A percentile compares a stretch with the other conserved stretches of the same genome.
Conservation (phyloP, 495 filamentous ascomycete genomes). For the Penicillium argentinense region DNA sequence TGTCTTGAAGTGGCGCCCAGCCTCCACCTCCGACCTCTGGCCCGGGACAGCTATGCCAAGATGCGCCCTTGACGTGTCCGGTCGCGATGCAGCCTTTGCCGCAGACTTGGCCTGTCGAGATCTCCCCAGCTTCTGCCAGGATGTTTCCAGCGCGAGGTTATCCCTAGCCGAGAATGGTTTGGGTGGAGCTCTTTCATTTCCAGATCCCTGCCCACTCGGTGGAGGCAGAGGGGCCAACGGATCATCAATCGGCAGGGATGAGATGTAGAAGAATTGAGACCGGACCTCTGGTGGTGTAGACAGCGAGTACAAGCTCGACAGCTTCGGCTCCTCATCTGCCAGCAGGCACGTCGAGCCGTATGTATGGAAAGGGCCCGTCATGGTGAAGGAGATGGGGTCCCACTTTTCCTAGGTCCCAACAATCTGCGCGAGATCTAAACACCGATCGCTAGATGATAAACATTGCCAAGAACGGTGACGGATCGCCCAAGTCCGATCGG, state of each 20-base stretch:
- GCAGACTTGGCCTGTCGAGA: constrained; percentile 32
- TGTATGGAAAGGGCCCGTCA: constrained; percentile 53
- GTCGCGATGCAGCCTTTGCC: constrained; percentile 28
- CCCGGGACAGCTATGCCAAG: constrained; percentile 46
- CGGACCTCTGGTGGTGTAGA: constrained; percentile 48
- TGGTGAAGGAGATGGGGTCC: constrained; percentile 18
- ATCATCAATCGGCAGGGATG: constrained; percentile 76
- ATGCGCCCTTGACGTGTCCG: constrained; percentile 36
- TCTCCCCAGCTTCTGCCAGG: constrained; percentile 62
- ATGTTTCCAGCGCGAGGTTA: constrained; percentile 69
- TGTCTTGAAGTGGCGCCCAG: constrained; percentile 29
- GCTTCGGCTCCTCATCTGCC: constrained; percentile 36
- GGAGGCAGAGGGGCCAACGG: constrained; percentile 69
- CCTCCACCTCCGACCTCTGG: constrained; percentile 33
- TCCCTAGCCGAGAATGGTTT: constrained; percentile 78
- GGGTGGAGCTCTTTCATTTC: constrained; percentile 54
- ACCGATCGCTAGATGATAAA: constrained; percentile 16
- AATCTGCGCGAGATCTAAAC: constrained; percentile 14
- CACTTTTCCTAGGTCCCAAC: constrained; percentile 12
- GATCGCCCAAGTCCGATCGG: constrained; percentile 4
- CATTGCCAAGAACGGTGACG: constrained; percentile 16
- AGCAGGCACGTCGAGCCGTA: constrained; percentile 55
- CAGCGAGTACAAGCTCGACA: constrained; percentile 31
- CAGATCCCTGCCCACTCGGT: constrained; percentile 47
- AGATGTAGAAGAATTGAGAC: constrained; percentile 81